Percentiles rank a stretch among this genome's conserved stretches.
These are phyloP conservation scores for Moricandia arvensis DNA, from an alignment of 345 rosid genomes.

Conservation along the genomic window DNA sequence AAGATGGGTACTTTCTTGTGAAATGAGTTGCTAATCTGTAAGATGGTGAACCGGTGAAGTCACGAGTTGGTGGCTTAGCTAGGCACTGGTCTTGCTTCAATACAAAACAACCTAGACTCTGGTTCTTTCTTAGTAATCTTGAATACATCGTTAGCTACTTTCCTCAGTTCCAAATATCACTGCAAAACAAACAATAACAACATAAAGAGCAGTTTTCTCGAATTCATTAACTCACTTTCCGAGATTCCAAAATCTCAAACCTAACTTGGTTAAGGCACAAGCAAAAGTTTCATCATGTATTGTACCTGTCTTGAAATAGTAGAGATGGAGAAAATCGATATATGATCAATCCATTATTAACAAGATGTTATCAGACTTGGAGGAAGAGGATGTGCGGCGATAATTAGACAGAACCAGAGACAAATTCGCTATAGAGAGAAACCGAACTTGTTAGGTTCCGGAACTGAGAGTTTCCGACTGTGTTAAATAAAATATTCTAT, in stretches of 20 bases:
- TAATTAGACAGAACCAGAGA: neutral
- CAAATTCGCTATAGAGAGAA: neutral
- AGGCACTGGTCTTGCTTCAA: constrained; percentile 47
- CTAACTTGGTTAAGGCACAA: neutral
- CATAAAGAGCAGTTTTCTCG: neutral
- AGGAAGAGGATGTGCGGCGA: neutral
- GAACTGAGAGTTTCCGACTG: neutral
- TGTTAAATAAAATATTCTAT: neutral
- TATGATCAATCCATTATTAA: neutral
- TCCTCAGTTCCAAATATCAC: neutral
- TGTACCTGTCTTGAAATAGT: neutral
- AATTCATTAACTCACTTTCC: too few species aligned
- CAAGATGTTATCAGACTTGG: neutral
- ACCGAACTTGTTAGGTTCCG: neutral
- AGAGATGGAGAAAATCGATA: neutral
- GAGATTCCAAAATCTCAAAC: neutral
- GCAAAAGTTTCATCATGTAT: neutral
- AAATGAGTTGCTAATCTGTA: constrained; percentile 30
- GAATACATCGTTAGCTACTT: constrained; percentile 62
- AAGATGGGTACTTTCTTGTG: constrained; percentile 41
- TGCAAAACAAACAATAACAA: neutral
- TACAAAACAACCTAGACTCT: constrained; percentile 52
- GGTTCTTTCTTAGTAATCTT: constrained; percentile 54
- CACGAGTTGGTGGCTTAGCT: constrained; percentile 40
- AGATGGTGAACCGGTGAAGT: constrained; percentile 35